These are phyloP conservation scores for Calocybe gangraenosa DNA, from an alignment of 768 basidiomycete species.

Conservation along the genomic window DNA sequence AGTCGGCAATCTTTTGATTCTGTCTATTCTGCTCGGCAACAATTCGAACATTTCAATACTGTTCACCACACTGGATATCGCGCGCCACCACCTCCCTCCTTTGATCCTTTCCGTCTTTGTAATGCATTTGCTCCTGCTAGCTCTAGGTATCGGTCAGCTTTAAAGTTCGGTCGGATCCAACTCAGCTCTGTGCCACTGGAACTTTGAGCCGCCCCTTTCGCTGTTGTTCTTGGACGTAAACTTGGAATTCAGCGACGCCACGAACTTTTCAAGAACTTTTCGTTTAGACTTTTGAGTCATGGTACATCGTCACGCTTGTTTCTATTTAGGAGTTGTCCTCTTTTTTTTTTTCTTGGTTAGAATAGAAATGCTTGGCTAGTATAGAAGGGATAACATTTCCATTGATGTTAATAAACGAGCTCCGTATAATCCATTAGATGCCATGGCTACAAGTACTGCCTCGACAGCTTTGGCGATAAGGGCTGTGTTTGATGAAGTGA, in stretches of 20 bases:
- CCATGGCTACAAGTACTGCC: too few species aligned
- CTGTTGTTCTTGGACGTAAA: too few species aligned
- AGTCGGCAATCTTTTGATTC: slow-evolving; percentile 12
- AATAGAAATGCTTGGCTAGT: too few species aligned
- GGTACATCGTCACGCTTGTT: too few species aligned
- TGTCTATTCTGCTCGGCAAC: slow-evolving; percentile 9
- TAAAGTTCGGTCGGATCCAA: neutral
- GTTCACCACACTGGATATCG: slow-evolving; percentile 9
- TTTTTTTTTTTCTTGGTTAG: too few species aligned
- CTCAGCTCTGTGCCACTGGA: too few species aligned
- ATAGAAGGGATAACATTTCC: slow-evolving; percentile 9
- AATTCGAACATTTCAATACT: slow-evolving; percentile 11
- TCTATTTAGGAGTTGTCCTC: too few species aligned
- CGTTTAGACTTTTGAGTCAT: too few species aligned
- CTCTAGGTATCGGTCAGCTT: slow-evolving; percentile 9
- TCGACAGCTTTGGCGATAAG: too few species aligned
- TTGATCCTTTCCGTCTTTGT: slow-evolving; percentile 10
- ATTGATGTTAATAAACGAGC: slow-evolving; percentile 7
- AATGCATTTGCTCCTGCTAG: slow-evolving; percentile 5
- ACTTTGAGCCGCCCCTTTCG: too few species aligned
- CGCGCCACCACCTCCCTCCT: slow-evolving; percentile 15
- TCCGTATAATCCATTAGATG: slow-evolving; percentile 1
- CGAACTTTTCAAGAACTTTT: too few species aligned
- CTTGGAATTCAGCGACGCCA: too few species aligned
- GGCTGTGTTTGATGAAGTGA: neutral